phyloP scores from a whole-genome alignment of 257 asterid species.

The Fraxinus quadrangulata region DNA sequence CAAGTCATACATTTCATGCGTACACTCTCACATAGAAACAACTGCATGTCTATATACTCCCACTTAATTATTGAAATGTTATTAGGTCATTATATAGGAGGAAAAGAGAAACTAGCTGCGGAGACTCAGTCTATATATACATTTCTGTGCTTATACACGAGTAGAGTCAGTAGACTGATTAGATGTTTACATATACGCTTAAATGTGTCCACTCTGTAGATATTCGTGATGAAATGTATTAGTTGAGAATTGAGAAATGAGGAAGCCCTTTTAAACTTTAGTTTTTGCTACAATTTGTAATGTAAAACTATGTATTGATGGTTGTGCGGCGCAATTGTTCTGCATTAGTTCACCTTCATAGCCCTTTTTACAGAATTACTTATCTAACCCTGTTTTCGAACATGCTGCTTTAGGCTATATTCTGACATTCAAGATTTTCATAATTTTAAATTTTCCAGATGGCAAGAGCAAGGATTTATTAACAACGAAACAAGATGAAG shows the following conservation, averaged over 20 bases:
- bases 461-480: conserved; percentile 93
- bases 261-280: background rate
- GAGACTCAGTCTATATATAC: background rate
- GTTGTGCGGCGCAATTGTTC: background rate
- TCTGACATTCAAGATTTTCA: background rate
- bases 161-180: background rate
- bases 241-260: background rate
- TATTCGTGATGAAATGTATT: background rate
- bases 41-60: background rate
- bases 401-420: conserved; percentile 19
- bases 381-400: background rate
- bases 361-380: background rate
- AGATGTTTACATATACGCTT: background rate
- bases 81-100: background rate
- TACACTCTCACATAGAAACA: background rate
- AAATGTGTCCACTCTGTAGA: background rate
- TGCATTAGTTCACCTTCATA: background rate
- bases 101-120: background rate
- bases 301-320: background rate
- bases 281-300: background rate
- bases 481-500: conserved; percentile 76
- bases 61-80: background rate
- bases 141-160: background rate
- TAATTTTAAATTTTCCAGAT: conserved; percentile 44
- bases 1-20: background rate